Base-by-base conservation (phyloP, 345 rosid species). In the Lumnitzera littorea region DNA sequence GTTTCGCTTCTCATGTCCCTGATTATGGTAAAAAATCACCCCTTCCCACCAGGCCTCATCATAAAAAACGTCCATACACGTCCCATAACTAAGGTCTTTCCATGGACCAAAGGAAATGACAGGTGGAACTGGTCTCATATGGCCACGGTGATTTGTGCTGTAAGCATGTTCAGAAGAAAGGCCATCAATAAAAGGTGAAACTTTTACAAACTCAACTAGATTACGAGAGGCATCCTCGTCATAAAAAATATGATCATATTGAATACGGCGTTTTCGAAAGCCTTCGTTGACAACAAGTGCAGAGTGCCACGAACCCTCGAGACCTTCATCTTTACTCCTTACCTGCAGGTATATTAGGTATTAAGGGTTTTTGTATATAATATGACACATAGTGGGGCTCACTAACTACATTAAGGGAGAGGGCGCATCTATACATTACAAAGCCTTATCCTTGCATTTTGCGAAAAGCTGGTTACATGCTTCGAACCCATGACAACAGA, bases 41-140 rank as follows among this genome's bases (percentile, higher is more conserved):
- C 95, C 95, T 77, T 87, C 95, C 95, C 91, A 82, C 91, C 91
- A 84, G 43, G 80, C 77, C 3, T 79, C 88, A 24, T 43, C 49
- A 67, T 62, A 53, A 51, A 17, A 63, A 0, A 76, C 84, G 67
- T 87, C 95, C 24, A 87, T 87, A 51, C 88, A 82, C 55, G 69
- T 54, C 15, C 88, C 95, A 55, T 77, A 80, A 15, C 4, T 20
- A 54, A 82, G 82, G 47, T 13, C 29, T 50, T 58, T 46, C n/a
- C 51, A 31, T 56, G 10, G 43, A 36, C 43, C 43, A 36, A 36
- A 36, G 43, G 43, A 36, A 36, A 36, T 7, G 10, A 4, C 43
- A 5, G 43, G 43, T 36, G 43, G 43, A 36, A 36, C 1, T 36
- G 43, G 43, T 9, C 43, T 36, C 11, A 4, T 36, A 36, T 36